Percentiles rank a stretch among this genome's conserved stretches.
phyloP scores from a whole-genome alignment of 495 filamentous ascomycete species.

The Penicillium coffeae region DNA sequence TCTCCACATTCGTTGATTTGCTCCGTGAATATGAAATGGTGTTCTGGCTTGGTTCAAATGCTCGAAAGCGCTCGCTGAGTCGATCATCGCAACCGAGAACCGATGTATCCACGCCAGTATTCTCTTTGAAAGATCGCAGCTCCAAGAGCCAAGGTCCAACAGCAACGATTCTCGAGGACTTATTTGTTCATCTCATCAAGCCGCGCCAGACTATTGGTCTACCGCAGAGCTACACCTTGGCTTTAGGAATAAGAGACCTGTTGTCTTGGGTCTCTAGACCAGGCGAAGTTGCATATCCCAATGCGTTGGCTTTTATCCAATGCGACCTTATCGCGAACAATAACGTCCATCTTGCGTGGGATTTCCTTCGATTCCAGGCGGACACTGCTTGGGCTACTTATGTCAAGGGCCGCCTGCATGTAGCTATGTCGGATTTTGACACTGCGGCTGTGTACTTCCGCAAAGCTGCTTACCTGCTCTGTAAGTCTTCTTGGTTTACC shows the following conservation, averaged over 20 bases:
- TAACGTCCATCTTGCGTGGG: conserved; percentile 67
- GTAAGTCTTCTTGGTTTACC: conserved; percentile 46
- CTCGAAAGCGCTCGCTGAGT: conserved; percentile 29
- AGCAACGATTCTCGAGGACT: conserved; percentile 45
- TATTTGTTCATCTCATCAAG: conserved; percentile 46
- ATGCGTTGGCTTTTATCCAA: conserved; percentile 56
- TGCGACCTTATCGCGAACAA: conserved; percentile 66
- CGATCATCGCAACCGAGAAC: conserved; percentile 3
- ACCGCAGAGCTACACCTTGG: conserved; percentile 46
- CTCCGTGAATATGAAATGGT: conserved; percentile 74
- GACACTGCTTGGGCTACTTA: conserved; percentile 74
- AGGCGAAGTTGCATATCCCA: conserved; percentile 40
- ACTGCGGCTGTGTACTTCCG: conserved; percentile 74
- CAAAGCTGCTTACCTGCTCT: conserved; percentile 75
- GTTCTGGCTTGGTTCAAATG: conserved; percentile 70
- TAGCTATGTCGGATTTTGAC: conserved; percentile 66
- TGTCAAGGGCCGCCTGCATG: conserved; percentile 74
- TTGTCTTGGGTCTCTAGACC: conserved; percentile 47
- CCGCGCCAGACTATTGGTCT: conserved; percentile 38
- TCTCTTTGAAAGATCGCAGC: conserved; percentile 26
- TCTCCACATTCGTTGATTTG: conserved; percentile 58
- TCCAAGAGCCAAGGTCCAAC: conserved; percentile 22
- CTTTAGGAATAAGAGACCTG: conserved; percentile 46
- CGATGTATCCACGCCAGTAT: conserved; percentile 21
- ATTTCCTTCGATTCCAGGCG: conserved; percentile 68